Conservation (phyloP, 2,329 filamentous ascomycete species). For the Rhexocercosporidium sp. region DNA sequence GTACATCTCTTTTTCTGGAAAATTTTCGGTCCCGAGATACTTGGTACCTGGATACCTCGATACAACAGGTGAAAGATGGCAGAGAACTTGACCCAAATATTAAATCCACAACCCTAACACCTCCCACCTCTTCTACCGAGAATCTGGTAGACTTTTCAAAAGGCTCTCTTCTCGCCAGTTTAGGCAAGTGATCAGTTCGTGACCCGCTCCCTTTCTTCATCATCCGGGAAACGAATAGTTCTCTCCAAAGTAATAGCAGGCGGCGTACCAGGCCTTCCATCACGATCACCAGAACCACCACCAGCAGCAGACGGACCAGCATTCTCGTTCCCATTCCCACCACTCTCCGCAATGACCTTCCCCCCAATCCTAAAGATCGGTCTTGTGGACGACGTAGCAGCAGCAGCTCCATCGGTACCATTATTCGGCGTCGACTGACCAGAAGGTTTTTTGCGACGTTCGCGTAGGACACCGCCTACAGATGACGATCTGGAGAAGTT, state of each 20-base stretch:
- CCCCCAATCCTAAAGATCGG: slow-evolving; percentile 51
- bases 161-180: too few species aligned
- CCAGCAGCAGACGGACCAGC: slow-evolving; percentile 4
- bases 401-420: neutral
- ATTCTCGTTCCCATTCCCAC: neutral
- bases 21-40: too few species aligned
- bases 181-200: neutral
- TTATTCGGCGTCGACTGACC: slow-evolving; percentile 22
- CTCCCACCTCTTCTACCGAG: too few species aligned
- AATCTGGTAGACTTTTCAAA: too few species aligned
- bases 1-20: too few species aligned
- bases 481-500: slow-evolving; percentile 20
- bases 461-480: slow-evolving; percentile 27
- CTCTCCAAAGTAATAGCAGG: slow-evolving; percentile 35
- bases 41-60: too few species aligned
- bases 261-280: slow-evolving; percentile 25
- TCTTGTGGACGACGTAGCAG: slow-evolving; percentile 29
- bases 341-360: slow-evolving; percentile 28
- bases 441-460: slow-evolving; percentile 27
- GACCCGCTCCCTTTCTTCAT: slow-evolving; percentile 32
- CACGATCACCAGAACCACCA: neutral
- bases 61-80: too few species aligned
- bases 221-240: slow-evolving; percentile 53
- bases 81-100: too few species aligned
- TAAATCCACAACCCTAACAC: neutral